Evolutionary conservation across 2,329 filamentous ascomycete genomes (phyloP).

Genomic region (Fusarium sp.): DNA sequence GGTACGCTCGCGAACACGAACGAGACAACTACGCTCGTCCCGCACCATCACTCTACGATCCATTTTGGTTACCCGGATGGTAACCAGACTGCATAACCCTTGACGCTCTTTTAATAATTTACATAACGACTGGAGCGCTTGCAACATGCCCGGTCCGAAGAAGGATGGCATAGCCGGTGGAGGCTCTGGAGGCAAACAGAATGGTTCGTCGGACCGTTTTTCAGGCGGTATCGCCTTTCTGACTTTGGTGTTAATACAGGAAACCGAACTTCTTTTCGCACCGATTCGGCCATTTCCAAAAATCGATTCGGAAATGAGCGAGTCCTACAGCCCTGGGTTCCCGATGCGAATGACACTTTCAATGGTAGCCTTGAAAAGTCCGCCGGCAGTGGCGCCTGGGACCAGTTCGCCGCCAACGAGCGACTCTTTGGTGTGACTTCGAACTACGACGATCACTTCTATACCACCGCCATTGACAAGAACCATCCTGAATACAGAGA

Average conservation of each 20-base stretch:
- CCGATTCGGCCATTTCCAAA: constrained; percentile 88
- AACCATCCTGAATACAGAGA: constrained; percentile 84
- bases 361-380: constrained; percentile 78
- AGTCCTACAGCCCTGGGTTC: constrained; percentile 83
- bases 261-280: constrained; percentile 77
- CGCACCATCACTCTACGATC: constrained; percentile 31
- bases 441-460: constrained; percentile 93
- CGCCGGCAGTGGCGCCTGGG: constrained; percentile 72
- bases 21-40: constrained; percentile 20
- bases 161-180: constrained; percentile 52
- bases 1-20: constrained; percentile 28
- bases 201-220: constrained; percentile 48
- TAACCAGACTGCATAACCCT: constrained; percentile 35
- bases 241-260: constrained; percentile 60
- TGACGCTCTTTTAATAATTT: constrained; percentile 42
- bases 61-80: constrained; percentile 42
- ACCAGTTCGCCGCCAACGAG: constrained; percentile 94
- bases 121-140: constrained; percentile 36
- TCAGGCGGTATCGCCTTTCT: constrained; percentile 9
- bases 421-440: constrained; percentile 86
- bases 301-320: constrained; percentile 76
- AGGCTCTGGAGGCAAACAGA: constrained; percentile 50
- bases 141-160: constrained; percentile 54
- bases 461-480: constrained; percentile 91
- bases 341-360: constrained; percentile 68